phyloP scores from a whole-genome alignment of 257 asterid species.

The Solanum sejunctum region DNA sequence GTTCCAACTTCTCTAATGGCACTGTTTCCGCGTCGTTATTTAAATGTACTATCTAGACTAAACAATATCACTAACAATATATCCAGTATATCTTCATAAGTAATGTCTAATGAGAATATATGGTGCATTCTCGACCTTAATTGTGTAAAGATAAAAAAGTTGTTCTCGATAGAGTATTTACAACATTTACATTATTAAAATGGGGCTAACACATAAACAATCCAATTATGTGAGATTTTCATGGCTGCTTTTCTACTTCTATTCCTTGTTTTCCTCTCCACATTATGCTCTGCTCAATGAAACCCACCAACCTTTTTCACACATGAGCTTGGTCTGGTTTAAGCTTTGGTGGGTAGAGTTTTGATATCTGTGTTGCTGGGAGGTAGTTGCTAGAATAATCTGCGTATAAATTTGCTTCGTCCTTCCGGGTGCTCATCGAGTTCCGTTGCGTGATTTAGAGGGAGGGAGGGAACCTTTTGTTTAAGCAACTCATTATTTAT shows the following conservation, averaged over 20 bases:
- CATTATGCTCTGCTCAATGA: constrained; percentile 1
- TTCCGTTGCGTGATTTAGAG: not conserved
- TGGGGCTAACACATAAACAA: too few species aligned
- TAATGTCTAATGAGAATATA: too few species aligned
- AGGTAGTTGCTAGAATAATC: not conserved
- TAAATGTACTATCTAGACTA: constrained; percentile 13
- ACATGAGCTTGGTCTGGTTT: not conserved
- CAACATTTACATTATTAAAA: too few species aligned
- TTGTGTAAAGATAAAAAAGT: too few species aligned
- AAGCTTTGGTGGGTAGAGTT: too few species aligned
- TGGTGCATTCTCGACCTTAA: too few species aligned
- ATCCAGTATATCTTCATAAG: too few species aligned
- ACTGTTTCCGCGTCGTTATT: constrained; percentile 38
- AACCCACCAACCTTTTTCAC: not conserved
- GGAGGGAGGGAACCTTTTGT: not conserved
- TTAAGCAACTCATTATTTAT: not conserved
- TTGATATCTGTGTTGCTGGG: too few species aligned
- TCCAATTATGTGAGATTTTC: not conserved
- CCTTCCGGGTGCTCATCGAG: not conserved
- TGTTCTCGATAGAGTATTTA: too few species aligned
- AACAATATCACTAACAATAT: too few species aligned
- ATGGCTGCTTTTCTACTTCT: constrained; percentile 7
- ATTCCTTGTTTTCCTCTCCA: not conserved
- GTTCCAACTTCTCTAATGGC: constrained; percentile 40
- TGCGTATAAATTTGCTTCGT: not conserved